Conservation (phyloP, 306 rosid genomes). For the Rosa rugosa region DNA sequence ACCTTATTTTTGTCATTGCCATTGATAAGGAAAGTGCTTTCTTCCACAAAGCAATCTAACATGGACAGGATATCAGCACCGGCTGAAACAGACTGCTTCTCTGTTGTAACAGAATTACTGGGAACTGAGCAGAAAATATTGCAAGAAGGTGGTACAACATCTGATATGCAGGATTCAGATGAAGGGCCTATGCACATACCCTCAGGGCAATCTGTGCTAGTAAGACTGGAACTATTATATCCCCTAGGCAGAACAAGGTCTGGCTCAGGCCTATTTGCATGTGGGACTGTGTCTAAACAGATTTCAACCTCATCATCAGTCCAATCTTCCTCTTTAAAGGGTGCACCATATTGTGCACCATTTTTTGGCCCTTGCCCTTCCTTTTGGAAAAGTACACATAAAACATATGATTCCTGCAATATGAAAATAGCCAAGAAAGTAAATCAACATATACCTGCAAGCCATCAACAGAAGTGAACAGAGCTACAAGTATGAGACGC, state of each 20-base stretch:
- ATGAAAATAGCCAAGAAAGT: conserved; percentile 19
- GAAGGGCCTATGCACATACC: conserved; percentile 26
- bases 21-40: conserved; percentile 1
- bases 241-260: conserved; percentile 15
- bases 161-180: conserved; percentile 39
- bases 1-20: conserved; percentile 41
- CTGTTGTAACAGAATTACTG: not conserved
- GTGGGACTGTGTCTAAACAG: conserved; percentile 24
- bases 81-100: conserved; percentile 4
- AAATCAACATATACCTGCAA: conserved; percentile 20
- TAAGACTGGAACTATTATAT: conserved; percentile 21
- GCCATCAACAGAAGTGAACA: not conserved
- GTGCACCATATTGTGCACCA: conserved; percentile 64
- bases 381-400: conserved; percentile 64
- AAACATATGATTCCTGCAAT: conserved; percentile 58
- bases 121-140: conserved; percentile 24
- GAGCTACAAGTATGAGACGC: not conserved
- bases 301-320: conserved; percentile 39
- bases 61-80: conserved; percentile 22
- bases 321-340: conserved; percentile 71
- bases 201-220: conserved; percentile 22
- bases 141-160: conserved; percentile 22
- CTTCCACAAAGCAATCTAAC: conserved; percentile 13
- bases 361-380: conserved; percentile 72
- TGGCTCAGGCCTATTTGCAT: conserved; percentile 16